phyloP scores from a whole-genome alignment of 257 asterid genomes.

The Nemophila menziesii region DNA sequence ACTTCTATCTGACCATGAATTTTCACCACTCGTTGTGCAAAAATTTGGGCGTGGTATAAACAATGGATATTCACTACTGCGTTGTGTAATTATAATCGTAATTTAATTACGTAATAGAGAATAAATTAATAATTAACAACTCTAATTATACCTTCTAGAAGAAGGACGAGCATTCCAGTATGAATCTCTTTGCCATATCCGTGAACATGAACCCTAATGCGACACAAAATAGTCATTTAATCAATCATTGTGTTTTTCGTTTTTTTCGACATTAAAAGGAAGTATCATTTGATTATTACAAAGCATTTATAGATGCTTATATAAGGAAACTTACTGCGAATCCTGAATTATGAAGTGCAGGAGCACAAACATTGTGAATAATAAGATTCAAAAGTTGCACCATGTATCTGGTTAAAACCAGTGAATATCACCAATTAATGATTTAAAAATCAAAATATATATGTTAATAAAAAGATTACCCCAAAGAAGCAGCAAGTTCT shows the following conservation, averaged over 20 bases:
- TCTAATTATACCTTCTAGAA: conserved; percentile 59
- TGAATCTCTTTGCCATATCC: conserved; percentile 96
- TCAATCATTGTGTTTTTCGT: neutral
- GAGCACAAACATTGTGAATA: conserved; percentile 61
- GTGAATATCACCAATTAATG: conserved; percentile 4
- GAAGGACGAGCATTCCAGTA: conserved; percentile 98
- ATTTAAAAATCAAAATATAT: neutral
- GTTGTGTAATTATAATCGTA: conserved; percentile 12
- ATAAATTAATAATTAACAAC: neutral
- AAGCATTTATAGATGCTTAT: neutral
- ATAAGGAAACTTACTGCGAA: conserved; percentile 68
- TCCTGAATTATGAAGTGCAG: conserved; percentile 93
- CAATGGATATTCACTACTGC: conserved; percentile 79
- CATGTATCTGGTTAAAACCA: conserved; percentile 57
- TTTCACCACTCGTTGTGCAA: conserved; percentile 76
- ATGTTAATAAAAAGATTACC: conserved; percentile 34
- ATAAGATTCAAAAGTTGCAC: conserved; percentile 87
- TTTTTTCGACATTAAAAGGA: neutral
- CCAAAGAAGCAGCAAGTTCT: conserved; percentile 87
- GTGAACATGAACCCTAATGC: conserved; percentile 88
- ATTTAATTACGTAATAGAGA: neutral
- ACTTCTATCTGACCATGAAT: conserved; percentile 94
- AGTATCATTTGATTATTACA: neutral
- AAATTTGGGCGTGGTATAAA: conserved; percentile 83
- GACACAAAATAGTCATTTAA: neutral